Conservation (phyloP, 805 yeast genomes). For the Sungouiella thailandica region DNA sequence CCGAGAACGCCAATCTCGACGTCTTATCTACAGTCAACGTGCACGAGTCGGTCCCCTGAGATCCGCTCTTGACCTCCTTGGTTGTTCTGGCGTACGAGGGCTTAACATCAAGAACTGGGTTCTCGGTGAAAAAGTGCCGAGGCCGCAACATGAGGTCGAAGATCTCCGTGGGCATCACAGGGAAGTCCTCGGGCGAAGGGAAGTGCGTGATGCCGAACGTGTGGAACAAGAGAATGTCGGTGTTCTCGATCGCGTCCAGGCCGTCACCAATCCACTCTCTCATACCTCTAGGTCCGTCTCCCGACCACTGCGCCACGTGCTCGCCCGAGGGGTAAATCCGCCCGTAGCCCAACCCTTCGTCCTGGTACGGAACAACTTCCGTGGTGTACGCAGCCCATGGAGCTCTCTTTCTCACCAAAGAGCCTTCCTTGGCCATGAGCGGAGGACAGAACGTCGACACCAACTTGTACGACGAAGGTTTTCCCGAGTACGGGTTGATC, state of each 20-base stretch:
- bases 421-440: slow-evolving; percentile 67
- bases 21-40: slow-evolving; percentile 39
- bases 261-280: slow-evolving; percentile 67
- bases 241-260: slow-evolving; percentile 50
- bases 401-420: slow-evolving; percentile 75
- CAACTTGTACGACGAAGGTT: slow-evolving; percentile 72
- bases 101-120: slow-evolving; percentile 70
- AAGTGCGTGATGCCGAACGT: slow-evolving; percentile 82
- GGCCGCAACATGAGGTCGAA: slow-evolving; percentile 72
- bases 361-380: slow-evolving; percentile 67
- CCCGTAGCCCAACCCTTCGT: slow-evolving; percentile 45
- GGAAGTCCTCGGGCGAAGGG: slow-evolving; percentile 89
- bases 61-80: slow-evolving; percentile 35
- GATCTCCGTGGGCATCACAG: slow-evolving; percentile 84
- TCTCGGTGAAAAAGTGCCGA: slow-evolving; percentile 70
- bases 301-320: slow-evolving; percentile 69
- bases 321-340: slow-evolving; percentile 79
- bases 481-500: slow-evolving; percentile 63
- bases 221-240: slow-evolving; percentile 73
- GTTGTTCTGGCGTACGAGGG: slow-evolving; percentile 51
- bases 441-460: slow-evolving; percentile 73
- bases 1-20: slow-evolving; percentile 49
- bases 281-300: slow-evolving; percentile 63
- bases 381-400: slow-evolving; percentile 70
- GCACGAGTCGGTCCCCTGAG: slow-evolving; percentile 31